Percentiles rank a stretch among this genome's conserved stretches.
Conservation (phyloP, 1,284 basidiomycete species). For the Ceratobasidium sp. region DNA sequence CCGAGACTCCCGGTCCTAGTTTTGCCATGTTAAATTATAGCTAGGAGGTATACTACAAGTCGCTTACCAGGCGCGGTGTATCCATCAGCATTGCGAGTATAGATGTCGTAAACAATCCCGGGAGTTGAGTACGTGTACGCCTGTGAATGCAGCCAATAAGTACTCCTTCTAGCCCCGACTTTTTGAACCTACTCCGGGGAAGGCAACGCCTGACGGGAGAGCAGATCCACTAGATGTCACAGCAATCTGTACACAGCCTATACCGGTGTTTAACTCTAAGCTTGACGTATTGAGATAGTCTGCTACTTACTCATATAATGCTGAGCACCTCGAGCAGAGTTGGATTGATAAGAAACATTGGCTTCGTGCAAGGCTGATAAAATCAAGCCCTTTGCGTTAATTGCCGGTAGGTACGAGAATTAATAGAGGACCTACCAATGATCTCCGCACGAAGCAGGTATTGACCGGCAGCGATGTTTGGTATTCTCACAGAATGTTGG, state of each 20-base stretch:
- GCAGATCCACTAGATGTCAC: conserved; percentile 29
- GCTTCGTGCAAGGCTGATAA: conserved; percentile 30
- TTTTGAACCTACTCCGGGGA: conserved; percentile 31
- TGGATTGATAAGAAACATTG: conserved; percentile 6
- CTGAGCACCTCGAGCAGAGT: conserved; percentile 30
- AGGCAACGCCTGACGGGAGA: conserved; percentile 39
- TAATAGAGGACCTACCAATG: conserved; percentile 24
- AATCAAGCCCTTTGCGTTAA: not conserved
- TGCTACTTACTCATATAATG: conserved; percentile 38
- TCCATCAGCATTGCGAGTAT: conserved; percentile 3
- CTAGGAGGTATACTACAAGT: not conserved
- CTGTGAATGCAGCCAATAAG: not conserved
- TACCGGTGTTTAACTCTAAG: not conserved
- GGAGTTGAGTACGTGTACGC: conserved; percentile 36
- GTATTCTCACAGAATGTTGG: conserved; percentile 47
- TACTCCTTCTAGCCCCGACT: not conserved
- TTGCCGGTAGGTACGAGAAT: not conserved
- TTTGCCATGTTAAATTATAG: not conserved
- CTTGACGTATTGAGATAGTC: not conserved
- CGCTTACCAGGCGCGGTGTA: conserved; percentile 39
- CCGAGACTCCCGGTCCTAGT: conserved; percentile 18
- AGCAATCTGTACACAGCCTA: conserved; percentile 41
- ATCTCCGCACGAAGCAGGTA: conserved; percentile 49
- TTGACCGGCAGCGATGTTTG: conserved; percentile 41
- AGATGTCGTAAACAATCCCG: conserved; percentile 39